Conservation (phyloP, 1,284 basidiomycete species). For the Athelia sp. region DNA sequence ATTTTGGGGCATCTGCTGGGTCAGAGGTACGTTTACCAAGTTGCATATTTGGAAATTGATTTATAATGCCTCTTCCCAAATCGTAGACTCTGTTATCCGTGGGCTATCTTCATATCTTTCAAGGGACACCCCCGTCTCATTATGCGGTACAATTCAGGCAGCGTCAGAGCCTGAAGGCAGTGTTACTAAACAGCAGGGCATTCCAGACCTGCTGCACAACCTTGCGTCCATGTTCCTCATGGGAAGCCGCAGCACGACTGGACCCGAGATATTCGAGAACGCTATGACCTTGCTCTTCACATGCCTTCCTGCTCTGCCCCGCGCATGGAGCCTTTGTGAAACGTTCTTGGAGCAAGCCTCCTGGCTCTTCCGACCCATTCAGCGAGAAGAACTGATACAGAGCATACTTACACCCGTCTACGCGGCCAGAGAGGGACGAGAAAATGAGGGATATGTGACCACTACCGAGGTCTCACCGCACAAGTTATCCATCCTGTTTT, state of each 20-base stretch:
- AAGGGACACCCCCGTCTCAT: no score
- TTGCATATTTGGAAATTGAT: no score
- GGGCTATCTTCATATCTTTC: no score
- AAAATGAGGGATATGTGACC: slow-evolving; percentile 15
- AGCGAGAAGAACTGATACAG: slow-evolving; percentile 63
- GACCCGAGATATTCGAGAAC: no score
- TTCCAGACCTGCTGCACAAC: background rate
- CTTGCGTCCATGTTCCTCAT: no score
- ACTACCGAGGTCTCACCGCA: slow-evolving; percentile 43
- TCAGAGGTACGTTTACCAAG: no score
- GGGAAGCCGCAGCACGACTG: no score
- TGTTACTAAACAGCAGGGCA: slow-evolving; percentile 22
- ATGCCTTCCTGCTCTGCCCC: slow-evolving; percentile 46
- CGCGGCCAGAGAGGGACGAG: slow-evolving; percentile 40
- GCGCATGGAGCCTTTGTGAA: slow-evolving; percentile 62
- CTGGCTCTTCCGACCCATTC: slow-evolving; percentile 57
- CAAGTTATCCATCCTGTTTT: slow-evolving; percentile 49
- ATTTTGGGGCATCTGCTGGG: no score
- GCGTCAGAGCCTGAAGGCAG: slow-evolving; percentile 41
- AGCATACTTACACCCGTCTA: slow-evolving; percentile 58
- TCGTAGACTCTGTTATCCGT: no score
- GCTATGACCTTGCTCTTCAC: no score
- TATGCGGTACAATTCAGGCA: slow-evolving; percentile 40
- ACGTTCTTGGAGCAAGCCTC: slow-evolving; percentile 60
- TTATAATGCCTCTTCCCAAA: no score